Evolutionary conservation across 139 green algal genomes (phyloP), one percentile per base, ranked within the genome.

Genomic region (Raphidocelis subcapitata): DNA sequence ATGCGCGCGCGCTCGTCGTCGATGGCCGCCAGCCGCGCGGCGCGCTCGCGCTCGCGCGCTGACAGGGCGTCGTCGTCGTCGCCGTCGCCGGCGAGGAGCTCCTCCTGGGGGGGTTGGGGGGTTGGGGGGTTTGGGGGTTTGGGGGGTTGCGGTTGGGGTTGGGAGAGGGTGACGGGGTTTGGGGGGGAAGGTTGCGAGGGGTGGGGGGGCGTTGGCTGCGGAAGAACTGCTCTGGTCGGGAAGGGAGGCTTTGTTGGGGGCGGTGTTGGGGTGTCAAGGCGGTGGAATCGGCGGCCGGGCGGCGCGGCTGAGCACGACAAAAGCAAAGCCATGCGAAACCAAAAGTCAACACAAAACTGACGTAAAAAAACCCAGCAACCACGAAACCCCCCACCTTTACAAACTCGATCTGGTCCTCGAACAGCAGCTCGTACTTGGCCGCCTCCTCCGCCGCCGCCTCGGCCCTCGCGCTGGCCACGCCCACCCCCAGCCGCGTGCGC

Each of bases 371-470:
- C n/a, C n/a, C n/a, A n/a, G 41, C 41, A 49, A 49, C 41, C 41
- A 49, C 41, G 8, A 49, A 20, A 8, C 12, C 41, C 20, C 60
- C 18, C 57, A 75, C 86, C 72, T 93, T 94, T 37, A 99, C 93
- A 81, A 98, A 99, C 21, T 97, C 92, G n/a, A 98, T 94, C 59
- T 92, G 81, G 84, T 99, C 95, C 46, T 98, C 92, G 77, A 98
- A 94, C 55, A 99, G 82, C 29, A 93, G 90, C 44, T 97, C 91
- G 78, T 97, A 97, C 44, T 62, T 62, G 15, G 63, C 69, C 62
- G 54, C 60, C 46, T 69, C 46, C 21, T 26, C 36, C 24, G 70
- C 70, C 33, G 61, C 72, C 12, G 31, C 75, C 59, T 54, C 60
- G 8, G 59, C 71, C 60, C 37, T 21, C 52, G 51, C 59, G 29